Evolutionary conservation across 768 basidiomycete species (phyloP).

Genomic region (Crepidotus variabilis): DNA sequence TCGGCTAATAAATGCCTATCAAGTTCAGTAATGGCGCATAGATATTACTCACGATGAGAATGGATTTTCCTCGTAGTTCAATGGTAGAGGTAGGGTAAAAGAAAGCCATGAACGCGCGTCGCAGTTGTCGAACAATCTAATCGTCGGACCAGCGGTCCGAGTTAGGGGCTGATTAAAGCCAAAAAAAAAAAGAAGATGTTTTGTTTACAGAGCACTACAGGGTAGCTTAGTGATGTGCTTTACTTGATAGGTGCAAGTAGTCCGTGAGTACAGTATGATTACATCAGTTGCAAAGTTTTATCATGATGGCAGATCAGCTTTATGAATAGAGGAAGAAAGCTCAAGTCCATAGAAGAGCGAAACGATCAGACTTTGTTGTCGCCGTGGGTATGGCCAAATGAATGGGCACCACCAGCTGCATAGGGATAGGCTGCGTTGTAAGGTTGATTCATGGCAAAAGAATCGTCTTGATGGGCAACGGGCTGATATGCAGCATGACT

Average conservation of each 20-base stretch:
- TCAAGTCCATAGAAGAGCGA: too few relatives aligned
- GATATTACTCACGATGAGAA: slow-evolving; percentile 39
- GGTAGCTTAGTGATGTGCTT: not conserved
- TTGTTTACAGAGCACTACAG: not conserved
- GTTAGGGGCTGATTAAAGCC: too few relatives aligned
- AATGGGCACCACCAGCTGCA: slow-evolving; percentile 20
- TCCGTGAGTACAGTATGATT: too few relatives aligned
- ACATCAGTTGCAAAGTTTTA: too few relatives aligned
- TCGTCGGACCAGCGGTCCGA: too few relatives aligned
- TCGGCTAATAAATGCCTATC: slow-evolving; percentile 36
- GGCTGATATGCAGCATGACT: slow-evolving; percentile 21
- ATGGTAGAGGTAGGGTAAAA: slow-evolving; percentile 24
- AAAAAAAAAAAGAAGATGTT: not conserved
- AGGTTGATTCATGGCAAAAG: slow-evolving; percentile 23
- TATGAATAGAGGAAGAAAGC: too few relatives aligned
- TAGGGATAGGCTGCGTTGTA: slow-evolving; percentile 27
- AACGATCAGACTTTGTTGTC: not conserved
- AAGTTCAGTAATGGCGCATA: not conserved
- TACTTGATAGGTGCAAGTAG: too few relatives aligned
- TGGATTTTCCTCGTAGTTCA: slow-evolving; percentile 33
- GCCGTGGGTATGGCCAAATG: slow-evolving; percentile 20
- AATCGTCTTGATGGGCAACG: slow-evolving; percentile 24
- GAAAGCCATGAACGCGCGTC: slow-evolving; percentile 27
- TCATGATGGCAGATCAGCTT: too few relatives aligned
- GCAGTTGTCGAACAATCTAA: too few relatives aligned